Evolutionary conservation across 148 eudicot genomes (phyloP).

Genomic region (Rhododendron henanense): DNA sequence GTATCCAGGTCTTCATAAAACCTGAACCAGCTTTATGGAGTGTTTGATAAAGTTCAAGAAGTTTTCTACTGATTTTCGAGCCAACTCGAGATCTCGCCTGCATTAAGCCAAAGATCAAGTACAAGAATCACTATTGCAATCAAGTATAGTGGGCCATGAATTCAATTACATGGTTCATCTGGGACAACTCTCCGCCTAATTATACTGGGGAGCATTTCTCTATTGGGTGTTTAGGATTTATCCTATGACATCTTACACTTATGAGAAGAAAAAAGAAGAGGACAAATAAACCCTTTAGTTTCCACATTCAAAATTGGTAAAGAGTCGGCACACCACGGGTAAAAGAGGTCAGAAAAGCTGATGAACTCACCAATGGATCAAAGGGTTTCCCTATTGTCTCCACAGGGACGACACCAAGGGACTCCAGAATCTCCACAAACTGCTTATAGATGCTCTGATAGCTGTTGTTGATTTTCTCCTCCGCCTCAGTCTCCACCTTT

Average conservation of each 20-base stretch:
- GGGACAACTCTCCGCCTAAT: neutral
- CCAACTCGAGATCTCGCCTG: slow-evolving; percentile 76
- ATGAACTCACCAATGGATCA: slow-evolving; percentile 74
- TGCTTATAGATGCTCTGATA: slow-evolving; percentile 93
- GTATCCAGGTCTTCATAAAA: slow-evolving; percentile 57
- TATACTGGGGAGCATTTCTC: neutral
- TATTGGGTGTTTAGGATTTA: neutral
- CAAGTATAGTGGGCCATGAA: neutral
- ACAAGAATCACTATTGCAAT: slow-evolving; percentile 19
- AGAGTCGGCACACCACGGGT: neutral
- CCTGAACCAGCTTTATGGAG: slow-evolving; percentile 56
- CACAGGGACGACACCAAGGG: slow-evolving; percentile 79
- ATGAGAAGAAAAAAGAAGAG: neutral
- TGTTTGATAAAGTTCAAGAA: slow-evolving; percentile 52
- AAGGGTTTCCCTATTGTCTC: slow-evolving; percentile 72
- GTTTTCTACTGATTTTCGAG: slow-evolving; percentile 59
- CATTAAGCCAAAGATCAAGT: slow-evolving; percentile 46
- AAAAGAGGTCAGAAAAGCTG: neutral
- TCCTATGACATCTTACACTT: neutral
- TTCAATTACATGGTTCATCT: neutral
- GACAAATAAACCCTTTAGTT: neutral
- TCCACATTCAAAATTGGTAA: neutral
- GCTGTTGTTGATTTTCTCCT: slow-evolving; percentile 72
- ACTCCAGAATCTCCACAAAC: slow-evolving; percentile 67
- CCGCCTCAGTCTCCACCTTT: slow-evolving; percentile 75